Evolutionary conservation across 2,329 filamentous ascomycete species (phyloP).

Genomic region (Cladophialophora immunda): DNA sequence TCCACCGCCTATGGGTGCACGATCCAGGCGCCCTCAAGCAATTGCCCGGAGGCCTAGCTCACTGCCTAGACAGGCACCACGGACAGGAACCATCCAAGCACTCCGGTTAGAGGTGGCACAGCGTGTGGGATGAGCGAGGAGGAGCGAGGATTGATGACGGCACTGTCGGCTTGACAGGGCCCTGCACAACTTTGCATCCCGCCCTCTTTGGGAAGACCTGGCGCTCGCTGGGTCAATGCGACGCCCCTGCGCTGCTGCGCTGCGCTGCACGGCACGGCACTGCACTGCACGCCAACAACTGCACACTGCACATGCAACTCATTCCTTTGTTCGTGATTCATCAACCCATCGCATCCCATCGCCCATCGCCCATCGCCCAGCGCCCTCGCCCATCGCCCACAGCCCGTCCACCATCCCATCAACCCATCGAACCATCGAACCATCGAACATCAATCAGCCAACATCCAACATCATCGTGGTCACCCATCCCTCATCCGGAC

Average conservation of each 20-base stretch:
- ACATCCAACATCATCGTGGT: background rate
- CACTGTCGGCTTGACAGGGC: conserved; percentile 14
- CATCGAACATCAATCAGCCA: background rate
- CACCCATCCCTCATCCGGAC: background rate
- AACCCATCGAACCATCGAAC: background rate
- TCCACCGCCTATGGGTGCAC: conserved; percentile 11
- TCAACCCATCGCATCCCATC: background rate
- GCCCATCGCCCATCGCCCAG: background rate
- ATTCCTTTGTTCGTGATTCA: conserved; percentile 1
- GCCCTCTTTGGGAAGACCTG: background rate
- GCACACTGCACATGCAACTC: conserved; percentile 16
- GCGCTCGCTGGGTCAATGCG: conserved; percentile 1
- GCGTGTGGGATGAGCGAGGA: background rate
- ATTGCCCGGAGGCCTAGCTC: conserved; percentile 4
- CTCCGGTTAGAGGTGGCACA: background rate
- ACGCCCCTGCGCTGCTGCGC: background rate
- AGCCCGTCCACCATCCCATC: background rate
- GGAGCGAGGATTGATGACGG: too few relatives aligned
- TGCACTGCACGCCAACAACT: conserved; percentile 2
- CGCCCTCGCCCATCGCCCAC: background rate
- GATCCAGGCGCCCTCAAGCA: background rate
- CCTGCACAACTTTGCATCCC: conserved; percentile 8
- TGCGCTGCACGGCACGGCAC: conserved; percentile 11
- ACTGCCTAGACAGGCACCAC: conserved; percentile 1
- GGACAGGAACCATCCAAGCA: conserved; percentile 1